Conservation (phyloP, 2,329 filamentous ascomycete species). For the Pseudogymnoascus verrucosus region DNA sequence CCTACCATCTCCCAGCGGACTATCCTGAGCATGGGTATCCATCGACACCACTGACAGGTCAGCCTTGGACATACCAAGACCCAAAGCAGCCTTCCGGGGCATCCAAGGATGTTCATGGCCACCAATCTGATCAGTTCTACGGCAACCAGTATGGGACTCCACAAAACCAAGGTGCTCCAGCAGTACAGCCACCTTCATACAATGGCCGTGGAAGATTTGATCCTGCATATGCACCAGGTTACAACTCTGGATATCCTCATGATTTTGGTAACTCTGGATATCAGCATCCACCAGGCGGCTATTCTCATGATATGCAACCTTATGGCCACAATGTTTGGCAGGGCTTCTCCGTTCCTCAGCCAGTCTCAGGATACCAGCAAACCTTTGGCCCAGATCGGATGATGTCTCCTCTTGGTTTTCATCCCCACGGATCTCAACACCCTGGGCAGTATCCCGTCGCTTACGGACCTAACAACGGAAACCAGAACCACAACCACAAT, state of each 20-base stretch:
- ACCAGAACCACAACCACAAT: neutral
- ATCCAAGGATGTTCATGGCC: neutral
- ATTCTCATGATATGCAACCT: neutral
- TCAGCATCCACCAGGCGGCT: neutral
- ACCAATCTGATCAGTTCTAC: neutral
- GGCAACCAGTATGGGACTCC: neutral
- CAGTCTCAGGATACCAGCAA: constrained; percentile 9
- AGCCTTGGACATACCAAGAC: neutral
- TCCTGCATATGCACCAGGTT: neutral
- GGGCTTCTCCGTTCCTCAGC: neutral
- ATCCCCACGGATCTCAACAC: neutral
- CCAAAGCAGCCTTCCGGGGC: neutral
- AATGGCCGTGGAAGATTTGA: neutral
- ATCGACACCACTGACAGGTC: constrained; percentile 2
- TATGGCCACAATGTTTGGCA: neutral
- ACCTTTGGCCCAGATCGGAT: neutral
- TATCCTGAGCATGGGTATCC: neutral
- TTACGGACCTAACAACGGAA: neutral
- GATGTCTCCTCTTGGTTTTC: neutral
- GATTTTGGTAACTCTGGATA: neutral
- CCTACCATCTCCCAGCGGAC: constrained; percentile 16
- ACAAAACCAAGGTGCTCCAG: neutral
- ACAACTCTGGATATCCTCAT: neutral
- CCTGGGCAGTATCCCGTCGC: neutral
- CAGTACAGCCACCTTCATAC: constrained; percentile 8